Percentiles rank a stretch among this genome's conserved stretches.
These are phyloP conservation scores for Paraphaeosphaeria minitans DNA, from an alignment of 2,329 filamentous ascomycete genomes.

Conservation along the genomic window DNA sequence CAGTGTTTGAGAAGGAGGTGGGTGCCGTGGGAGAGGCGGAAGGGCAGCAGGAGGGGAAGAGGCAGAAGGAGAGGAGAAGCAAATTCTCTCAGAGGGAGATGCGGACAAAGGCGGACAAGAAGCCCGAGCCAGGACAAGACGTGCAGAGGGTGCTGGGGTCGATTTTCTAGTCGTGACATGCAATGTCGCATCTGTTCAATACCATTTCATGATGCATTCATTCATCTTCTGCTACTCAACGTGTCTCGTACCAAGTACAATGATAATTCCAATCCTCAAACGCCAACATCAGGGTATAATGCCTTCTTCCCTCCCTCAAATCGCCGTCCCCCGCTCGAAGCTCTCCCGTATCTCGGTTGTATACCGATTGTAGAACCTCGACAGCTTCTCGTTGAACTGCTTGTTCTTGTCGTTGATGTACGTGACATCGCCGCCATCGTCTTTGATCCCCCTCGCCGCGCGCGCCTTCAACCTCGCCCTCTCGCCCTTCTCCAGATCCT, in stretches of 20 bases:
- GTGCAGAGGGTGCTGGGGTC: constrained; percentile 43
- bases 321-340: constrained; percentile 96
- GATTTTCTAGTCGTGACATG: constrained; percentile 37
- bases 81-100: constrained; percentile 72
- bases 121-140: constrained; percentile 37
- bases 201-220: constrained; percentile 5
- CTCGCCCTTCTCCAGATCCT: constrained; percentile 86
- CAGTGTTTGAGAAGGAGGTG: constrained; percentile 19
- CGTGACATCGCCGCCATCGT: constrained; percentile 86
- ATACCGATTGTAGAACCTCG: constrained; percentile 98
- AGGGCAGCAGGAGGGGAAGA: constrained; percentile 51
- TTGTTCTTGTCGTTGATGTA: constrained; percentile 99
- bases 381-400: constrained; percentile 98
- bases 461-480: constrained; percentile 85
- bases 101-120: constrained; percentile 45
- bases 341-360: constrained; percentile 95
- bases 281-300: constrained; percentile 33
- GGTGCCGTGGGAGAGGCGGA: constrained; percentile 32
- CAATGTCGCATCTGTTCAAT: not conserved
- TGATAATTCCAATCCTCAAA: constrained; percentile 5
- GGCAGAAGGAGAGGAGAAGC: constrained; percentile 41
- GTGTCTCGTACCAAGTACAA: not conserved
- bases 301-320: constrained; percentile 55
- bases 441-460: constrained; percentile 73
- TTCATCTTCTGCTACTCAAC: constrained; percentile 2